Evolutionary conservation across 345 rosid species (phyloP).

Genomic region (Eucalyptus erythrocorys): DNA sequence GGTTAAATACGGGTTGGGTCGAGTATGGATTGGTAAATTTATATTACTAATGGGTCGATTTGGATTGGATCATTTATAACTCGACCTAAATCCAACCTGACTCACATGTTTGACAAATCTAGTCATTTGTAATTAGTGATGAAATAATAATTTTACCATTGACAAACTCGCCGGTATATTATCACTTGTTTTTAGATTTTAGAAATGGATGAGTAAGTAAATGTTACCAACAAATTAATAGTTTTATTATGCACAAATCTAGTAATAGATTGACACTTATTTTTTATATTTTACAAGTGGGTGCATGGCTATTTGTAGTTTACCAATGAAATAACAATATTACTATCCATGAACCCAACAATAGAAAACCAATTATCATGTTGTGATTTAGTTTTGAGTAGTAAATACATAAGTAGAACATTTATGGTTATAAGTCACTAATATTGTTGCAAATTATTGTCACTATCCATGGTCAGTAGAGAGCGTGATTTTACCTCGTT

Average conservation of each 20-base stretch:
- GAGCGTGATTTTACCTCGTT: too few species aligned
- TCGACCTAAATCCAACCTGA: too few species aligned
- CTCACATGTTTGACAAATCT: too few species aligned
- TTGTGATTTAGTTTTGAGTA: too few species aligned
- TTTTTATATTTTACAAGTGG: background rate
- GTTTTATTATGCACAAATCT: background rate
- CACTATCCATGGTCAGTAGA: too few species aligned
- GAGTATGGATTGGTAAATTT: too few species aligned
- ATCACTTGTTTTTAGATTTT: background rate
- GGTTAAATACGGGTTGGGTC: too few species aligned
- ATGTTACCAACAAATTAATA: background rate
- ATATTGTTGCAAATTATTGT: too few species aligned
- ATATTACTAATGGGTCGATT: too few species aligned
- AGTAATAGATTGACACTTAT: fast-evolving
- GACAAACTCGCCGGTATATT: fast-evolving
- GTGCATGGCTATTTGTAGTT: background rate
- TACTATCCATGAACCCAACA: background rate
- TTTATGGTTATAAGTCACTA: too few species aligned
- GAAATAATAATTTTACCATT: background rate
- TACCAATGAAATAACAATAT: background rate
- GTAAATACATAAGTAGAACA: too few species aligned
- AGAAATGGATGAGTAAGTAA: background rate
- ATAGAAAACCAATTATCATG: background rate
- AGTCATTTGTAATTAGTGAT: background rate
- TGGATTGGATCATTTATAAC: too few species aligned